These are phyloP conservation scores for Alternaria burnsii DNA, from an alignment of 2,329 filamentous ascomycete genomes.

Conservation along the genomic window DNA sequence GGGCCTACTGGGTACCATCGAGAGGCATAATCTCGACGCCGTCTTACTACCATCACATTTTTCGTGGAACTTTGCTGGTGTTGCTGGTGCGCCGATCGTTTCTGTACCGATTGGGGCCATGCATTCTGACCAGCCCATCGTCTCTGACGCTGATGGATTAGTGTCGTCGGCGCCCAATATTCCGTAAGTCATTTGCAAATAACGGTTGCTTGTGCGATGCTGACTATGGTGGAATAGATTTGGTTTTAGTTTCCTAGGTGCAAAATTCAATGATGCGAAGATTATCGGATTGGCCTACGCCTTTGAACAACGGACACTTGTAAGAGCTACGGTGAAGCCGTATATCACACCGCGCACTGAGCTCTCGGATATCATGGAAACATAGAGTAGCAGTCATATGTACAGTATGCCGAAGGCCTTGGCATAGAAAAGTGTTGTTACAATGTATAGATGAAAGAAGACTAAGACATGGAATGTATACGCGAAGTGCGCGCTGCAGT, in stretches of 20 bases:
- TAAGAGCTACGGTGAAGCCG: background rate
- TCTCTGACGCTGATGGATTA: background rate
- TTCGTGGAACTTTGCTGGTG: background rate
- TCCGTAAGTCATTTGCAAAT: background rate
- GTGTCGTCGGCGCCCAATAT: background rate
- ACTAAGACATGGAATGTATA: background rate
- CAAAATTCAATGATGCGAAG: background rate
- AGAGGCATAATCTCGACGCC: background rate
- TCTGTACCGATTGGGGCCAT: background rate
- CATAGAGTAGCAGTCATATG: background rate
- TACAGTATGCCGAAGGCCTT: no score
- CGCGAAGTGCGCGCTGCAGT: background rate
- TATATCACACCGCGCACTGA: background rate
- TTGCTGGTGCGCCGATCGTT: background rate
- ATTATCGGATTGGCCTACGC: background rate
- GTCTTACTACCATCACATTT: background rate
- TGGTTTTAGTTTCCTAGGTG: background rate
- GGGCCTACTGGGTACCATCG: background rate
- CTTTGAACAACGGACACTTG: background rate
- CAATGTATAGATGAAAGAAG: background rate
- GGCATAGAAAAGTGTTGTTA: background rate
- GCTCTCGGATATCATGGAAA: background rate
- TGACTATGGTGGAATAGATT: background rate
- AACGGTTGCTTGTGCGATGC: background rate
- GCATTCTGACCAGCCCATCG: background rate